Base-by-base conservation (phyloP, 176 grass and related monocot genomes). In the Luzula sylvatica region DNA sequence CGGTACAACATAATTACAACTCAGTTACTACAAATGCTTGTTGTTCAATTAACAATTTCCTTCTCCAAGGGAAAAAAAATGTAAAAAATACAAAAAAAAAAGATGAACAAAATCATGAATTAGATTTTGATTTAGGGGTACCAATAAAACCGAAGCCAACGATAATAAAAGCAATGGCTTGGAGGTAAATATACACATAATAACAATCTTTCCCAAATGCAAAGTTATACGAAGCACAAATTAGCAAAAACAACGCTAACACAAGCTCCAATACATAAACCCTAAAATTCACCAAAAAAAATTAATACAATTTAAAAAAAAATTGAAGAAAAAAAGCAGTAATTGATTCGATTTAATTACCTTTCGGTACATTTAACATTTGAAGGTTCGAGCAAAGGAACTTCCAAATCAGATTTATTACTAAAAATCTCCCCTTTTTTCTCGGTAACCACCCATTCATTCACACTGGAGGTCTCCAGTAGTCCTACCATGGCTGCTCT, bases 91-190 rank as follows among this genome's bases (percentile, higher is more conserved):
- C 5, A 48, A 14, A 64, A 30, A 15, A 64, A 13, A 47, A 11
- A 64, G 47, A 64, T 49, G 59, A 50, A 64, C 11, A 20, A 44
- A 40, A 16, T 7, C 15, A 64, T 53, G 77, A 59, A 68, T 62
- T 77, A 16, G 78, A 56, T 42, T 76, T 72, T 57, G 58, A 52
- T 42, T 76, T 72, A 57, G 58, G 56, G 4, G 72, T 75, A 26
- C 86, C 86, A 65, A 80, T 76, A 51, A 80, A 89, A 72, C 86
- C 86, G 42, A 74, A 76, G 8, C 86, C 86, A 6, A 89, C 56
- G 12, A 70, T 12, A 39, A 68, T 7, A 77, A 83, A 89, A 26
- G 86, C 72, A 13, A 70, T 58, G 21, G 86, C 72, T 64, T 77
- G 86, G 23, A 83, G 79, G 58, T 77, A 83, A 19, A 80, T 77